phyloP scores from a whole-genome alignment of 208 protist species.

The Wallacemonas sp. region DNA sequence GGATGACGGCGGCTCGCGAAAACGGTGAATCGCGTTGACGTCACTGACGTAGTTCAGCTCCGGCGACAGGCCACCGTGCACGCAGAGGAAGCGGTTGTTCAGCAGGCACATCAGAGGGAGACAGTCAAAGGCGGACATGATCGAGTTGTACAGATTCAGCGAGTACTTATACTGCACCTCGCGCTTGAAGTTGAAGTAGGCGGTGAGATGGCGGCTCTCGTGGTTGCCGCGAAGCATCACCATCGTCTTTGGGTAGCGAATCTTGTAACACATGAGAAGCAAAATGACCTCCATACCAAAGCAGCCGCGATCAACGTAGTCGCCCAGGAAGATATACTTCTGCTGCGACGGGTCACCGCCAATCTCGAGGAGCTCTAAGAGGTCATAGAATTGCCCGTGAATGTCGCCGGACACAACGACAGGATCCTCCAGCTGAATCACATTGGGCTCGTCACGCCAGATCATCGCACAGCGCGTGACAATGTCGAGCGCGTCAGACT shows the following conservation, averaged over 20 bases:
- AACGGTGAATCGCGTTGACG: slow-evolving; percentile 93
- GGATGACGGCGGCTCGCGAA: slow-evolving; percentile 90
- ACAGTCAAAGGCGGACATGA: slow-evolving; percentile 94
- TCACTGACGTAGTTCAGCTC: slow-evolving; percentile 66
- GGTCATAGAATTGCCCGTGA: slow-evolving; percentile 97
- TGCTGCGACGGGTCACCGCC: slow-evolving; percentile 84
- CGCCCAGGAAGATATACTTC: slow-evolving; percentile 96
- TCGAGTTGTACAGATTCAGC: slow-evolving; percentile 78
- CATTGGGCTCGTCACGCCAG: slow-evolving; percentile 86
- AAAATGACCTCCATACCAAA: slow-evolving; percentile 91
- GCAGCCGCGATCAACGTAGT: slow-evolving; percentile 96
- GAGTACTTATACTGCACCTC: slow-evolving; percentile 95
- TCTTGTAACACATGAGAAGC: slow-evolving; percentile 95
- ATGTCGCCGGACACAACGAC: slow-evolving; percentile 93
- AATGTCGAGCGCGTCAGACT: slow-evolving; percentile 75
- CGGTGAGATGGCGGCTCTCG: slow-evolving; percentile 97
- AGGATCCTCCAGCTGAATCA: slow-evolving; percentile 70
- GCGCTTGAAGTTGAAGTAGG: slow-evolving; percentile 97
- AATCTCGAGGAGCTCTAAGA: slow-evolving; percentile 95
- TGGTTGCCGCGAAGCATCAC: slow-evolving; percentile 97
- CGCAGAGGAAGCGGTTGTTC: slow-evolving; percentile 89
- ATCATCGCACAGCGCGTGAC: slow-evolving; percentile 71
- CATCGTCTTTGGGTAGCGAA: slow-evolving; percentile 89
- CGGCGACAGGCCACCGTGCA: slow-evolving; percentile 94
- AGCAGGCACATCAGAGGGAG: slow-evolving; percentile 91